Percentiles rank a stretch among this genome's conserved stretches.
These are phyloP conservation scores for Aspergillus incahuasiensis DNA, from an alignment of 495 filamentous ascomycete species.

Conservation along the genomic window DNA sequence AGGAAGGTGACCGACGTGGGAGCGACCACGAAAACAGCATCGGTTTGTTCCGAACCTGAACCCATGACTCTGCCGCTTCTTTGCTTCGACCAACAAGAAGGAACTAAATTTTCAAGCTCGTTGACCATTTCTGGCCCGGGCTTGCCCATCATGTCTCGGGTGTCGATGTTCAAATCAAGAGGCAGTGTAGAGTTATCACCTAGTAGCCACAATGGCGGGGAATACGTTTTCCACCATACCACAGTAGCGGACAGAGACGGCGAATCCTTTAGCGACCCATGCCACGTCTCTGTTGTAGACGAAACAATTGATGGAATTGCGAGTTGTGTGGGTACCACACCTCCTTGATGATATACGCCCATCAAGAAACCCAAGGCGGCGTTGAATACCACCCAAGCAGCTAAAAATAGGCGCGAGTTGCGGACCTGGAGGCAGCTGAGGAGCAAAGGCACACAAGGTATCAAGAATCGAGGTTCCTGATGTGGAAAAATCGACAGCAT, in stretches of 20 bases:
- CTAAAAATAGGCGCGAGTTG: slow-evolving; percentile 57
- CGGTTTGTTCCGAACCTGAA: slow-evolving; percentile 17
- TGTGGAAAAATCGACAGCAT: slow-evolving; percentile 83
- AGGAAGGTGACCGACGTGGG: slow-evolving; percentile 69
- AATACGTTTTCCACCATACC: slow-evolving; percentile 98
- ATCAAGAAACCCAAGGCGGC: slow-evolving; percentile 70
- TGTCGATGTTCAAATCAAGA: slow-evolving; percentile 55
- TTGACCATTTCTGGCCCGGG: slow-evolving; percentile 55
- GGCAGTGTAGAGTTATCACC: slow-evolving; percentile 60
- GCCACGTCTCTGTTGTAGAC: slow-evolving; percentile 7
- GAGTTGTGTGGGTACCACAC: slow-evolving; percentile 76
- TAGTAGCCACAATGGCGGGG: slow-evolving; percentile 86
- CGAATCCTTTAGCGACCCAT: slow-evolving; percentile 25
- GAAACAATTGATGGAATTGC: slow-evolving; percentile 40
- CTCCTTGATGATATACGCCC: slow-evolving; percentile 92
- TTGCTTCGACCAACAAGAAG: slow-evolving; percentile 43
- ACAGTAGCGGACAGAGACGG: slow-evolving; percentile 56
- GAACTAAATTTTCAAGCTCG: slow-evolving; percentile 48
- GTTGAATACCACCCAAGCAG: slow-evolving; percentile 81
- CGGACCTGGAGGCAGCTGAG: slow-evolving; percentile 76
- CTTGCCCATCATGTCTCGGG: slow-evolving; percentile 79
- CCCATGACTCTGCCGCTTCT: background rate
- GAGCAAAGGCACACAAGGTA: slow-evolving; percentile 84
- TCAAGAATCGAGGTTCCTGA: slow-evolving; percentile 91
- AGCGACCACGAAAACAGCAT: slow-evolving; percentile 58